A percentile compares a stretch with the other conserved stretches of the same genome.
Conservation (phyloP, 2,329 filamentous ascomycete species). For the Pochonia chlamydosporia region DNA sequence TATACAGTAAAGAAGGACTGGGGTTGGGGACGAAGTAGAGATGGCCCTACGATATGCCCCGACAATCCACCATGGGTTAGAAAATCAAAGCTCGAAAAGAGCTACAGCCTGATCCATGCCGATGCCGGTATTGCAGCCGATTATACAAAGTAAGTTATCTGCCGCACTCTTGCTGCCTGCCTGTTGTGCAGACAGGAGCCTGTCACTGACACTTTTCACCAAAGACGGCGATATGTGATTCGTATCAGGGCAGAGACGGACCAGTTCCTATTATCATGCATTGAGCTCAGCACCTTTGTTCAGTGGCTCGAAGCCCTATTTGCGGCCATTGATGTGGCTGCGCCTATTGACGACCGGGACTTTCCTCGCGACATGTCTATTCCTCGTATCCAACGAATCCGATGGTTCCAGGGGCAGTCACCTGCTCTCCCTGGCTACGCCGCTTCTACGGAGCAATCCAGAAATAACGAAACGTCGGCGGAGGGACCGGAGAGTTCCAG, state of each 20-base stretch:
- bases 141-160: constrained; percentile 55
- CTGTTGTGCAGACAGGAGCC: not conserved
- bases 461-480: constrained; percentile 6
- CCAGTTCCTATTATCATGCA: constrained; percentile 65
- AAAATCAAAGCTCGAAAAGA: constrained; percentile 52
- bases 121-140: constrained; percentile 71
- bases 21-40: constrained; percentile 41
- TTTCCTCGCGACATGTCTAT: constrained; percentile 58
- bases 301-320: constrained; percentile 64
- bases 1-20: constrained; percentile 57
- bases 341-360: constrained; percentile 64
- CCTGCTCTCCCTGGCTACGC: constrained; percentile 17
- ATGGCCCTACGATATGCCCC: constrained; percentile 42
- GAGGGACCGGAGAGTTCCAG: not conserved
- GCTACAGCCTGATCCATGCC: constrained; percentile 69
- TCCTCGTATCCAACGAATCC: constrained; percentile 48
- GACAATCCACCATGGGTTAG: constrained; percentile 47
- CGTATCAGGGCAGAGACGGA: constrained; percentile 68
- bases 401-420: constrained; percentile 40
- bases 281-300: constrained; percentile 59
- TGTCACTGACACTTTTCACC: not conserved
- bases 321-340: constrained; percentile 67
- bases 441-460: not conserved
- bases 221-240: constrained; percentile 58
- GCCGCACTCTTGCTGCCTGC: not conserved